Conservation (phyloP, 2,329 filamentous ascomycete genomes). For the Tolypocladium album region DNA sequence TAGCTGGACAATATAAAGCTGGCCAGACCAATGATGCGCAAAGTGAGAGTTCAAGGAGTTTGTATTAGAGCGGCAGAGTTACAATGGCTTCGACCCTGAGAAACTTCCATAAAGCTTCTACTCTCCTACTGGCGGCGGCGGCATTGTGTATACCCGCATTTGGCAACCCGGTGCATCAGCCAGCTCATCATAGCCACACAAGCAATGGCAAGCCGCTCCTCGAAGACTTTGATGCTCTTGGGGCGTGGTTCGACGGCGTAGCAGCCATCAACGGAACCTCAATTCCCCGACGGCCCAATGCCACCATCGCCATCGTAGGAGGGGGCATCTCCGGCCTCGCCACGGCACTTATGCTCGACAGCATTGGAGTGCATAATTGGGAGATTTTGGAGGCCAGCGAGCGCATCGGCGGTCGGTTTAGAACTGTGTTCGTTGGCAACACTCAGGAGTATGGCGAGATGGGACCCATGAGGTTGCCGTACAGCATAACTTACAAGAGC, state of each 20-base stretch:
- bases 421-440: slow-evolving; percentile 29
- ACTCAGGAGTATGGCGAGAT: slow-evolving; percentile 24
- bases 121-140: neutral
- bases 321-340: slow-evolving; percentile 23
- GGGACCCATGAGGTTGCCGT: slow-evolving; percentile 33
- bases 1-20: neutral
- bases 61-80: neutral
- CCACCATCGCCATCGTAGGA: slow-evolving; percentile 20
- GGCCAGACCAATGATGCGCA: neutral
- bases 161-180: neutral
- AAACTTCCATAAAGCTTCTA: neutral
- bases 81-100: neutral
- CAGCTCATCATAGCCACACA: neutral
- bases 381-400: slow-evolving; percentile 30
- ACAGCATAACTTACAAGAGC: slow-evolving; percentile 25
- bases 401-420: slow-evolving; percentile 30
- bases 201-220: neutral
- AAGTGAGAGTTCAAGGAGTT: neutral
- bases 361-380: slow-evolving; percentile 32
- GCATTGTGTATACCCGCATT: neutral
- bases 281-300: slow-evolving; percentile 8
- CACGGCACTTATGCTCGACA: slow-evolving; percentile 24
- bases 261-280: slow-evolving; percentile 19
- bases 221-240: slow-evolving; percentile 18
- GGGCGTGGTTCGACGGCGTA: slow-evolving; percentile 28